These are phyloP conservation scores for Acanthamoeba culbertsoni DNA, from an alignment of 208 protist species.

Conservation along the genomic window DNA sequence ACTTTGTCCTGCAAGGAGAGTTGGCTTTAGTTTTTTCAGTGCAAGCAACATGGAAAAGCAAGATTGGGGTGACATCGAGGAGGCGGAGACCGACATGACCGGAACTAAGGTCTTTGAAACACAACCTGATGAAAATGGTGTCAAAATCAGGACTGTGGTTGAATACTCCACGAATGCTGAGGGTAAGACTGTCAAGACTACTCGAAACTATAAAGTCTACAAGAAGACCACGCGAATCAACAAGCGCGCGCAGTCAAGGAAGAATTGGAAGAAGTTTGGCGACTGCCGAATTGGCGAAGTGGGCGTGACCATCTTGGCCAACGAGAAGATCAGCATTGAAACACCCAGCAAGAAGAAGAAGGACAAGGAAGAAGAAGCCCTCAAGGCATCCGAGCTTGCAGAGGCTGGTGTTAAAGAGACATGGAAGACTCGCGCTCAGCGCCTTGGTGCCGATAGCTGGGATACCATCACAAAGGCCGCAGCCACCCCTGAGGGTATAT, in stretches of 20 bases:
- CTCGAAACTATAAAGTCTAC: slow-evolving; percentile 35
- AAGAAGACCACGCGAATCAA: slow-evolving; percentile 53
- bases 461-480: not conserved
- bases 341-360: not conserved
- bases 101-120: slow-evolving; percentile 48
- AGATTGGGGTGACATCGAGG: slow-evolving; percentile 49
- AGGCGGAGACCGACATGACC: slow-evolving; percentile 54
- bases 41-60: slow-evolving; percentile 14
- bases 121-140: slow-evolving; percentile 9
- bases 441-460: slow-evolving; percentile 34
- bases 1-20: too few species aligned
- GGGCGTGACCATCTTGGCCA: not conserved
- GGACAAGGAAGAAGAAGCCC: slow-evolving; percentile 30
- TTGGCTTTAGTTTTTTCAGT: too few species aligned
- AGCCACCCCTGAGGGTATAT: not conserved
- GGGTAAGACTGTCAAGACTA: slow-evolving; percentile 58
- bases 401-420: slow-evolving; percentile 4
- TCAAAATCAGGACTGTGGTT: slow-evolving; percentile 58
- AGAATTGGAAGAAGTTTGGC: slow-evolving; percentile 15
- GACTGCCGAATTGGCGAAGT: not conserved
- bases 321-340: not conserved
- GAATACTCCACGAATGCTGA: slow-evolving; percentile 46
- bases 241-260: slow-evolving; percentile 46
- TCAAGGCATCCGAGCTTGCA: not conserved
- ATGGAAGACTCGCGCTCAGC: slow-evolving; percentile 27